Conservation (phyloP, 345 rosid species). For the Ceriops tagal region DNA sequence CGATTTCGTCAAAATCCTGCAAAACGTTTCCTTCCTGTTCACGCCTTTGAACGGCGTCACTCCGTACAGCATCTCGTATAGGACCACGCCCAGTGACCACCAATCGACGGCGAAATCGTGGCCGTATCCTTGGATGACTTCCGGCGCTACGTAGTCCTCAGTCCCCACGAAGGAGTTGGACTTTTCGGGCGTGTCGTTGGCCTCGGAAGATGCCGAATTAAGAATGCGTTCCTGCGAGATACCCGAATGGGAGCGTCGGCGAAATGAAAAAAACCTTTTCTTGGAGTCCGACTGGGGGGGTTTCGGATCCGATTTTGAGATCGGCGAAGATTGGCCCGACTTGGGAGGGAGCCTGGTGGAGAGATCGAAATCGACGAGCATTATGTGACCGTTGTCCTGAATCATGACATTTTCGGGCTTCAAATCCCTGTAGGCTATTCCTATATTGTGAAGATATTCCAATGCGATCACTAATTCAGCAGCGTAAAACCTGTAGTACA, state of each 20-base stretch:
- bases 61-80: slow-evolving; percentile 90
- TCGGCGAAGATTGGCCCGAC: slow-evolving; percentile 28
- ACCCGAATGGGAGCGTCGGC: slow-evolving; percentile 44
- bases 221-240: slow-evolving; percentile 23
- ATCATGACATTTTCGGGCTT: slow-evolving; percentile 87
- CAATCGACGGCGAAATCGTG: slow-evolving; percentile 86
- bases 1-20: slow-evolving; percentile 43
- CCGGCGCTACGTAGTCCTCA: slow-evolving; percentile 92
- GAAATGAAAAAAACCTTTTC: slow-evolving; percentile 28
- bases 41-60: slow-evolving; percentile 69
- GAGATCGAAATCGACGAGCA: slow-evolving; percentile 94
- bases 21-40: slow-evolving; percentile 72
- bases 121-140: slow-evolving; percentile 63
- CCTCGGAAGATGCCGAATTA: neutral
- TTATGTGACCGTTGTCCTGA: slow-evolving; percentile 79
- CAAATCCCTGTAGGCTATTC: slow-evolving; percentile 77
- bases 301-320: neutral
- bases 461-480: slow-evolving; percentile 81
- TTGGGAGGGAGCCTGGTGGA: slow-evolving; percentile 59
- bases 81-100: slow-evolving; percentile 87
- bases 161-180: slow-evolving; percentile 93
- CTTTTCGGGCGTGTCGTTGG: slow-evolving; percentile 31
- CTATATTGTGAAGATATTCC: slow-evolving; percentile 66
- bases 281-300: slow-evolving; percentile 11
- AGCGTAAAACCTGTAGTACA: slow-evolving; percentile 63